Evolutionary conservation across 169 alveolate genomes (phyloP).

Genomic region (Cyclospora cayetanensis): DNA sequence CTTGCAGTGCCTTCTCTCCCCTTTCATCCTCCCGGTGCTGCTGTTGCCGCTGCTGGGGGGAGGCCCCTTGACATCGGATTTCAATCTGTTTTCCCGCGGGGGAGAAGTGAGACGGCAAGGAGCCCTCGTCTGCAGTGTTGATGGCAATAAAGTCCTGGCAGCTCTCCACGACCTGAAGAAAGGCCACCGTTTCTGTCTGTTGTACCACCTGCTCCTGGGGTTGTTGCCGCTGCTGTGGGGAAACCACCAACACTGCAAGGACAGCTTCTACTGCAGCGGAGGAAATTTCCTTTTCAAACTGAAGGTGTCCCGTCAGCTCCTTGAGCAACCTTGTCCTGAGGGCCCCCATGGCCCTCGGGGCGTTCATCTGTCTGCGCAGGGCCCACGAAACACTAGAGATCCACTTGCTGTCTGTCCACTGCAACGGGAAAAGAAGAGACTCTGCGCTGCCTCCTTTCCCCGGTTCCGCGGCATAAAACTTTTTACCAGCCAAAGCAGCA

Average conservation of each 20-base stretch:
- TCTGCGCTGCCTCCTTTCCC: not conserved
- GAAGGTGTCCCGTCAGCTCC: slow-evolving; percentile 28
- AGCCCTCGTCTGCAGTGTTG: slow-evolving; percentile 20
- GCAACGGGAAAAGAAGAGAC: not conserved
- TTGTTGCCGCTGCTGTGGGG: not conserved
- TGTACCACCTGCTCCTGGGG: not conserved
- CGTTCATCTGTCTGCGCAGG: slow-evolving; percentile 15
- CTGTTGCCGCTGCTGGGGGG: slow-evolving; percentile 2
- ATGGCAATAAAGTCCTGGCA: slow-evolving; percentile 50
- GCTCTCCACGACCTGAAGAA: slow-evolving; percentile 31
- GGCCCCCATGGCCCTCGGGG: slow-evolving; percentile 25
- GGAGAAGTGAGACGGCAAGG: slow-evolving; percentile 54
- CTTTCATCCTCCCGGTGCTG: not conserved
- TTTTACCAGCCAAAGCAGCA: not conserved
- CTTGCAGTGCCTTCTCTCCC: not conserved
- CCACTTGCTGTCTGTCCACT: slow-evolving; percentile 55
- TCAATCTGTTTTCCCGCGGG: slow-evolving; percentile 66
- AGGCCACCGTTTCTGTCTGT: slow-evolving; percentile 7
- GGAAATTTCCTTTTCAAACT: slow-evolving; percentile 3
- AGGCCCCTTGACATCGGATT: slow-evolving; percentile 4
- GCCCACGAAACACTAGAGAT: not conserved
- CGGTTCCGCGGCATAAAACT: not conserved
- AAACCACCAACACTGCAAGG: slow-evolving; percentile 10
- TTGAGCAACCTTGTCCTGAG: not conserved
- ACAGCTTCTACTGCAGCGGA: slow-evolving; percentile 29